A percentile compares a stretch with the other conserved stretches of the same genome.
Conservation (phyloP, 2,329 filamentous ascomycete genomes). For the Cryphonectria japonica region DNA sequence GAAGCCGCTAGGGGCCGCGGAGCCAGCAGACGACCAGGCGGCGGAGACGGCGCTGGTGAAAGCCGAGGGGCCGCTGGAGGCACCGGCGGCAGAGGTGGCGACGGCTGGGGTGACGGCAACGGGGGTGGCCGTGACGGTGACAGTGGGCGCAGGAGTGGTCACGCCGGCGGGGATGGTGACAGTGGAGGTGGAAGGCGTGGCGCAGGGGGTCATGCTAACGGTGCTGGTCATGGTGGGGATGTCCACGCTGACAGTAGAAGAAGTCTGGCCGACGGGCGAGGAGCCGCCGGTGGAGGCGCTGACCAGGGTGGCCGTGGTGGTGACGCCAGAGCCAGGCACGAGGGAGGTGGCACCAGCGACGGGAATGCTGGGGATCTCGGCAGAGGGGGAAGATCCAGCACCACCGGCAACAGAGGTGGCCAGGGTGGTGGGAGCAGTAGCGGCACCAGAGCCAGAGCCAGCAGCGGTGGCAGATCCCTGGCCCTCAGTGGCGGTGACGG, state of each 20-base stretch:
- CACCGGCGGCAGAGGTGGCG: conserved; percentile 2
- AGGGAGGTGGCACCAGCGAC: conserved; percentile 1
- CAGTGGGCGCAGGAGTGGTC: conserved; percentile 31
- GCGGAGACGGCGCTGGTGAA: conserved; percentile 2
- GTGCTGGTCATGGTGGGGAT: conserved; percentile 24
- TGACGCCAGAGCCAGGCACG: not conserved
- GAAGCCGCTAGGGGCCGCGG: conserved; percentile 25
- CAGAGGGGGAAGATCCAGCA: not conserved
- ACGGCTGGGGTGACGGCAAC: conserved; percentile 10
- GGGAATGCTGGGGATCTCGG: conserved; percentile 10
- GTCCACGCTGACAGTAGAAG: conserved; percentile 7
- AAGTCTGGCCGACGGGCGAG: conserved; percentile 15
- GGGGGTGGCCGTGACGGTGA: conserved; percentile 29
- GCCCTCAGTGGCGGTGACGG: conserved; percentile 31
- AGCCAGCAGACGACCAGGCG: conserved; percentile 19
- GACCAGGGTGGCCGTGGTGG: not conserved
- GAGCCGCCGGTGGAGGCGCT: conserved; percentile 4
- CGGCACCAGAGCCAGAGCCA: not conserved
- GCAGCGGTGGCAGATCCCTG: conserved; percentile 13
- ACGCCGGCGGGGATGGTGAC: conserved; percentile 32
- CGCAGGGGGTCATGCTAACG: conserved; percentile 26
- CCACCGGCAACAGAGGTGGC: not conserved
- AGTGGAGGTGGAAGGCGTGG: conserved; percentile 30
- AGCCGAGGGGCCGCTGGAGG: not conserved
- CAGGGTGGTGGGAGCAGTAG: conserved; percentile 4